Percentiles rank a stretch among this genome's conserved stretches.
Conservation (phyloP, 2,329 filamentous ascomycete genomes). For the Hypoxylon sp. region DNA sequence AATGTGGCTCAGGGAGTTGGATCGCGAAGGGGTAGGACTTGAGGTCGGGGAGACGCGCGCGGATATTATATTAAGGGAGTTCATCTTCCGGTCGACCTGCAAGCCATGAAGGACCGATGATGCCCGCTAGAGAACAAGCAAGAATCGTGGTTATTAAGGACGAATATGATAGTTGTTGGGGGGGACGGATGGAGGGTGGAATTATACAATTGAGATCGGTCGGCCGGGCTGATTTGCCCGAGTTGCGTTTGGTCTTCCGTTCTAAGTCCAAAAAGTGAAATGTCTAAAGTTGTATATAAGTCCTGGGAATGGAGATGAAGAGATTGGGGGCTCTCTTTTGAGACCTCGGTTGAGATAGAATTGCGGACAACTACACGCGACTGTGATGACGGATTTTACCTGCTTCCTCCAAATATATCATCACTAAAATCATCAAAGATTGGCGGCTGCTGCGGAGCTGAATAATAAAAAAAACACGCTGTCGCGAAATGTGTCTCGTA, state of each 20-base stretch:
- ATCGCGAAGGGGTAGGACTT: conserved; percentile 70
- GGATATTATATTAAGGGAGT: conserved; percentile 95
- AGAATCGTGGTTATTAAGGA: conserved; percentile 27
- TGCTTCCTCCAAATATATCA: conserved; percentile 38
- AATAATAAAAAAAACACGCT: conserved; percentile 38
- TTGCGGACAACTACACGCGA: conserved; percentile 40
- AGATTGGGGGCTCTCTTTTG: conserved; percentile 27
- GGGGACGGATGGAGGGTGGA: conserved; percentile 21
- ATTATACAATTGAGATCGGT: conserved; percentile 35
- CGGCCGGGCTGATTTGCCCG: conserved; percentile 35
- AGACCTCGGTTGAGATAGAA: conserved; percentile 43
- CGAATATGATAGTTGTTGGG: conserved; percentile 4
- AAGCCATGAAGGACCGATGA: conserved; percentile 66
- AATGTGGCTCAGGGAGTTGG: conserved; percentile 72
- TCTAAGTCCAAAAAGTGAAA: conserved; percentile 9
- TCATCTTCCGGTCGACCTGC: conserved; percentile 78
- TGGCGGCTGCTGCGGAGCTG: conserved; percentile 21
- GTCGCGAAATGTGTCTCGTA: conserved; percentile 35
- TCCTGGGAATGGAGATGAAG: conserved; percentile 16
- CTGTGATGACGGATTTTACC: conserved; percentile 28
- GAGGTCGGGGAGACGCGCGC: conserved; percentile 79
- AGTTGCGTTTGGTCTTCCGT: conserved; percentile 22
- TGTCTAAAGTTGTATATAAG: conserved; percentile 27
- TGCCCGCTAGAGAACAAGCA: conserved; percentile 45
- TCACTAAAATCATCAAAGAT: conserved; percentile 29